Base-by-base conservation (phyloP, 306 rosid genomes). In the Vachellia pachyceras region DNA sequence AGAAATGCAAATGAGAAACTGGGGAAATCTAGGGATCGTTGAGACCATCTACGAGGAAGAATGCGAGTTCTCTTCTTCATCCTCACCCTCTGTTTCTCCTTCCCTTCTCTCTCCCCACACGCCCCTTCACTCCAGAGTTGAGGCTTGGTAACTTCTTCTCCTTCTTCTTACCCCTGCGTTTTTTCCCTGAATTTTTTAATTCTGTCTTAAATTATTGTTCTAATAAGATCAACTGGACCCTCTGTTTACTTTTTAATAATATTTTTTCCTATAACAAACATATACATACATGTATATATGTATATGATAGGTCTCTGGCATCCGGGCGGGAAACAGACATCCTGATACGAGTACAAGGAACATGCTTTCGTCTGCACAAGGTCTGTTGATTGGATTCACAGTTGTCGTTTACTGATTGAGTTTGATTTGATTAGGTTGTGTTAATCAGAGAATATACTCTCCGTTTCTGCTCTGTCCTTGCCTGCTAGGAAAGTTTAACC, bases 1-100 rank as follows among this genome's bases (percentile, higher is more conserved):
- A 66, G 58, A 69, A 64, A 22, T 70, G 20, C 29, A 54, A 49
- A 78, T 86, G 92, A 86, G 49, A 79, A 84, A 71, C 52, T 85
- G 92, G 94, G 79, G 87, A 73, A 87, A 88, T 71, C 81, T 91
- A 22, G 90, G 89, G 3, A 68, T 82, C 9, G 96, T 94, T 47
- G 92, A 91, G 18, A 94, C 98, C 76, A 94, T 94, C 69, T 87
- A 92, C 73, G 98, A 94, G 44, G 97, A 94, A 82, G 95, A 90
- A 65, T 85, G 54, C 47, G 92, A 91, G 29, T 86, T 84, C 49
- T 91, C 91, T 18, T 85, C 94, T 13, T 67, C 92, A n/a, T 79
- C 94, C 22, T 88, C 93, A 0, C 75, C 84, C 67, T 86, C 97
- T 76, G 86, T 89, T 67, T 91, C 94, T 33, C 84, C 92, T 0